A percentile compares a stretch with the other conserved stretches of the same genome.
phyloP scores from a whole-genome alignment of 345 rosid species.

The Acer negundo region DNA sequence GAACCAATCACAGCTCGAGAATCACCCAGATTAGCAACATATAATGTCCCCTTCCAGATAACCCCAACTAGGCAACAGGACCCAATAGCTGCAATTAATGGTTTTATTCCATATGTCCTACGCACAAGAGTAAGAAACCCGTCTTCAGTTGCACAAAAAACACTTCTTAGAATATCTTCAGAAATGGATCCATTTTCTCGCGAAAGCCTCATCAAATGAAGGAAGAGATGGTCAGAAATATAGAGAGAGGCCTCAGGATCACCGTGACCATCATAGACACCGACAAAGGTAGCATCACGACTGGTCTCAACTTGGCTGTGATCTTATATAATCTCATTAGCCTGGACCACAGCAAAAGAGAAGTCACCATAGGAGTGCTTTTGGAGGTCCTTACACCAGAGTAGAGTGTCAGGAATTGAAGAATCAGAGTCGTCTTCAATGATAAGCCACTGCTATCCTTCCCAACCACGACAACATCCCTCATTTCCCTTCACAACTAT shows the following conservation, averaged over 20 bases:
- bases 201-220: conserved; percentile 64
- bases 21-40: conserved; percentile 89
- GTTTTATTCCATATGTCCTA: conserved; percentile 63
- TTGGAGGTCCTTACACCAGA: conserved; percentile 86
- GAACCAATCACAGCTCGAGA: conserved; percentile 90
- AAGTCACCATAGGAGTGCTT: conserved; percentile 79
- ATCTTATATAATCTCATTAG: conserved; percentile 84
- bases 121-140: conserved; percentile 89
- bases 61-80: conserved; percentile 94
- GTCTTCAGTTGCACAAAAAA: conserved; percentile 82
- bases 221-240: conserved; percentile 78
- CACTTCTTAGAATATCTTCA: conserved; percentile 67
- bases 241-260: conserved; percentile 90
- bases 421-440: conserved; percentile 26
- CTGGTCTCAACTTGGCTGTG: conserved; percentile 87
- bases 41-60: conserved; percentile 78
- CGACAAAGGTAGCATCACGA: conserved; percentile 65
- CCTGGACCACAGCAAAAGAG: conserved; percentile 85
- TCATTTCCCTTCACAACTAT: conserved; percentile 62
- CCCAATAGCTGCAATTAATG: conserved; percentile 83
- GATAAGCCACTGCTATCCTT: conserved; percentile 58
- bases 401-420: conserved; percentile 43
- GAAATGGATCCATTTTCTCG: conserved; percentile 60
- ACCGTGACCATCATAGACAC: conserved; percentile 96
- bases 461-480: conserved; percentile 89